Evolutionary conservation across 768 basidiomycete genomes (phyloP).

Genomic region (Boletus bicolor): DNA sequence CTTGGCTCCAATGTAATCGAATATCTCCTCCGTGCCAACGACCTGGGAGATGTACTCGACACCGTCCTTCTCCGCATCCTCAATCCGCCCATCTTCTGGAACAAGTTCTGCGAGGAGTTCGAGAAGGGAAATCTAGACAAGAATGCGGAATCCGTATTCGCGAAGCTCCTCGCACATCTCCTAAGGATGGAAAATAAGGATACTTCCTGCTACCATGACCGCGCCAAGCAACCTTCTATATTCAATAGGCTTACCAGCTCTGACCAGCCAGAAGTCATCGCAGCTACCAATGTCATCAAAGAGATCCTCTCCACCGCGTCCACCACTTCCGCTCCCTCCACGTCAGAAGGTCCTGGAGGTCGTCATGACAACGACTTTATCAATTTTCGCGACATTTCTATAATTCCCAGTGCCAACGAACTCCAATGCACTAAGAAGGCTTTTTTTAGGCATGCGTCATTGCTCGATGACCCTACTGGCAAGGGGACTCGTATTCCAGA

Average conservation of each 20-base stretch:
- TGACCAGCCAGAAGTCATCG: conserved; percentile 21
- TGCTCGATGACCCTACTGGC: conserved; percentile 42
- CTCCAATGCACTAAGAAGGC: conserved; percentile 41
- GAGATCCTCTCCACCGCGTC: conserved; percentile 34
- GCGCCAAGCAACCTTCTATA: conserved; percentile 34
- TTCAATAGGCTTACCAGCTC: conserved; percentile 26
- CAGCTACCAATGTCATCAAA: conserved; percentile 39
- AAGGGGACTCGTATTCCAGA: conserved; percentile 38
- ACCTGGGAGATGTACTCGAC: conserved; percentile 37
- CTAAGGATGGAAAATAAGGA: conserved; percentile 37
- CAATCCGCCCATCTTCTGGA: conserved; percentile 54
- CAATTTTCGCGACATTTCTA: conserved; percentile 58
- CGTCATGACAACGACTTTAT: conserved; percentile 68
- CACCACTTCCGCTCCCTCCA: conserved; percentile 16
- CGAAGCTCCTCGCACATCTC: conserved; percentile 49
- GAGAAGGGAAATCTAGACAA: conserved; percentile 32
- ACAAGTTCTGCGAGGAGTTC: conserved; percentile 35
- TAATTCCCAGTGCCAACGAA: conserved; percentile 63
- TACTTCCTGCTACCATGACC: conserved; percentile 36
- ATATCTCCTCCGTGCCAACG: conserved; percentile 39
- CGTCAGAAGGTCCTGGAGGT: conserved; percentile 47
- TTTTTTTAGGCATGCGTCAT: conserved; percentile 46
- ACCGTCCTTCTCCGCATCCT: conserved; percentile 40
- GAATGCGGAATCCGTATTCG: conserved; percentile 39
- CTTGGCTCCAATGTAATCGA: conserved; percentile 34